phyloP scores from a whole-genome alignment of 805 yeast species.

The Kuraishia hungarica region DNA sequence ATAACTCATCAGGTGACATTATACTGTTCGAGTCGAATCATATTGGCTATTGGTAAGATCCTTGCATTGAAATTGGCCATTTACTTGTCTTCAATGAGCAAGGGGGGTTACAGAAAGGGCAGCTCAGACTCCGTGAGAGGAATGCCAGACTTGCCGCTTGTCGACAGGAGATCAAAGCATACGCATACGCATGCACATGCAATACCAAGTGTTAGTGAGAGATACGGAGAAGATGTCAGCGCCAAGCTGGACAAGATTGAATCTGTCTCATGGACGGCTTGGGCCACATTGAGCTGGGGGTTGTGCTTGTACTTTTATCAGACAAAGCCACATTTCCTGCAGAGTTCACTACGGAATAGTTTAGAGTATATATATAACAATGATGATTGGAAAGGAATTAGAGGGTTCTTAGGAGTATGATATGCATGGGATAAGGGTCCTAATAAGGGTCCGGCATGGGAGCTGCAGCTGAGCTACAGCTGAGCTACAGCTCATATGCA shows the following conservation, averaged over 20 bases:
- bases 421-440: no score
- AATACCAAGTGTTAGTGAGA: not conserved
- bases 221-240: not conserved
- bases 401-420: conserved; percentile 1
- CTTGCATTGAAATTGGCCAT: conserved; percentile 20
- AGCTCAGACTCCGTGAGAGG: not conserved
- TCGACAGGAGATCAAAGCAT: not conserved
- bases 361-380: conserved; percentile 56
- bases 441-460: no score
- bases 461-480: no score
- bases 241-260: conserved; percentile 13
- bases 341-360: conserved; percentile 54
- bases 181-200: not conserved
- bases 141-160: not conserved
- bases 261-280: conserved; percentile 41
- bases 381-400: conserved; percentile 3
- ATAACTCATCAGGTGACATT: conserved; percentile 70
- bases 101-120: not conserved
- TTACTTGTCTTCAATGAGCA: conserved; percentile 12
- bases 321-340: conserved; percentile 52
- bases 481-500: no score
- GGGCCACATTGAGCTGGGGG: conserved; percentile 66
- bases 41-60: conserved; percentile 52
- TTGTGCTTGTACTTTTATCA: conserved; percentile 64
- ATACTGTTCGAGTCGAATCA: conserved; percentile 62